phyloP scores from a whole-genome alignment of 202 grass and related monocot species.

The Setaria viridis region DNA sequence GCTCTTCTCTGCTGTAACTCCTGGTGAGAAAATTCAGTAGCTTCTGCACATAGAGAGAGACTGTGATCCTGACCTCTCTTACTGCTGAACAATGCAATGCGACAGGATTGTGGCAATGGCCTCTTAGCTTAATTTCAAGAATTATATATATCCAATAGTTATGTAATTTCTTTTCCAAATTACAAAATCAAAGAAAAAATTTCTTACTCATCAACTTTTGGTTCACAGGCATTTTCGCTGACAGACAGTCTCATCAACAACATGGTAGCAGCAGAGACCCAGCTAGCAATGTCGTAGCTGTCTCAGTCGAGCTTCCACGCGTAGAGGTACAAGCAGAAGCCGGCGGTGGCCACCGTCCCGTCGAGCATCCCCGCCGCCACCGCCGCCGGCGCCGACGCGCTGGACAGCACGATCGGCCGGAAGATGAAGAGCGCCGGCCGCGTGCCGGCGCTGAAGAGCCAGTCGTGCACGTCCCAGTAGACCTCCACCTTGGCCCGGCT shows the following conservation, averaged over 20 bases:
- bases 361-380: constrained; percentile 39
- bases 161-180: constrained; percentile 34
- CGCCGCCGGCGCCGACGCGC: constrained; percentile 31
- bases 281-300: not conserved
- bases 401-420: constrained; percentile 63
- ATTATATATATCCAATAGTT: constrained; percentile 56
- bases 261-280: not conserved
- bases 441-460: constrained; percentile 73
- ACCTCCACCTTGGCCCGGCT: constrained; percentile 72
- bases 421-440: constrained; percentile 82
- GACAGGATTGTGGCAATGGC: not conserved
- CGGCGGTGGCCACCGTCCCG: constrained; percentile 10
- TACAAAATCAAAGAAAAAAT: constrained; percentile 44
- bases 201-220: constrained; percentile 32
- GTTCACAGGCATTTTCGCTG: constrained; percentile 19
- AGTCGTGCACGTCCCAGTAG: constrained; percentile 84
- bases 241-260: not conserved
- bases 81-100: not conserved
- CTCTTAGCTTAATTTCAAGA: constrained; percentile 1
- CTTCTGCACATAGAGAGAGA: not conserved
- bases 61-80: not conserved
- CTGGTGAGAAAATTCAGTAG: not conserved
- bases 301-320: constrained; percentile 77
- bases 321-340: constrained; percentile 73
- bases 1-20: not conserved